These are phyloP conservation scores for Solanum virginianum DNA, from an alignment of 257 asterid species.

Conservation along the genomic window DNA sequence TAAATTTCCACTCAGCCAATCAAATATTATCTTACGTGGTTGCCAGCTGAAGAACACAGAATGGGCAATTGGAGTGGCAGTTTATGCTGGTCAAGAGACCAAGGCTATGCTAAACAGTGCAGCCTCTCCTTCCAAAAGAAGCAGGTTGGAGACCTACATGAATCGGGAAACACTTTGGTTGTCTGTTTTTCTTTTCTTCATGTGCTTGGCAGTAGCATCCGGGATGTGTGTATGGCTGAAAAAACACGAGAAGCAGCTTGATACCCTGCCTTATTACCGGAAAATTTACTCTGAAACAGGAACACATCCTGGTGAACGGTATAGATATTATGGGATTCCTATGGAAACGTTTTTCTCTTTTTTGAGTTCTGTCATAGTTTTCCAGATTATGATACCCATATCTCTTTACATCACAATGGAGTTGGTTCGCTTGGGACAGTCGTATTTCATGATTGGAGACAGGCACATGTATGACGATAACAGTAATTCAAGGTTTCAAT, in stretches of 20 bases:
- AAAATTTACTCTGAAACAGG: slow-evolving; percentile 46
- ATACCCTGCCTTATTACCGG: slow-evolving; percentile 80
- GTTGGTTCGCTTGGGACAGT: slow-evolving; percentile 95
- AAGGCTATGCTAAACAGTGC: slow-evolving; percentile 98
- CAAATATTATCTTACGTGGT: slow-evolving; percentile 90
- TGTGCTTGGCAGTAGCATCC: slow-evolving; percentile 76
- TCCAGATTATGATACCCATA: slow-evolving; percentile 98
- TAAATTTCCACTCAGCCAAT: slow-evolving; percentile 69
- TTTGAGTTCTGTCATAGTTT: slow-evolving; percentile 89
- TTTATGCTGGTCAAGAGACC: slow-evolving; percentile 95
- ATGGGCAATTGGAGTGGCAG: slow-evolving; percentile 92
- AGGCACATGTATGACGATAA: slow-evolving; percentile 63
- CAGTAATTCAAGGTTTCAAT: slow-evolving; percentile 85
- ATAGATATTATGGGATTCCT: slow-evolving; percentile 79
- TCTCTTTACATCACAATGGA: slow-evolving; percentile 98
- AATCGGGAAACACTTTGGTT: slow-evolving; percentile 91
- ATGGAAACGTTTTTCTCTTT: slow-evolving; percentile 91
- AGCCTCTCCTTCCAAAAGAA: slow-evolving; percentile 78
- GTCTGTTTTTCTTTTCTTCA: slow-evolving; percentile 71
- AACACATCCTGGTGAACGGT: slow-evolving; percentile 38
- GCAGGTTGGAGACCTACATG: slow-evolving; percentile 94
- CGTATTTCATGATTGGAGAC: slow-evolving; percentile 97
- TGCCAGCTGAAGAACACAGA: slow-evolving; percentile 97
- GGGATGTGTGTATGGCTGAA: slow-evolving; percentile 95
- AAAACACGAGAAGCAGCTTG: slow-evolving; percentile 53